A percentile compares a stretch with the other conserved stretches of the same genome.
Conservation (phyloP, 768 basidiomycete species). For the Auricularia sp. region DNA sequence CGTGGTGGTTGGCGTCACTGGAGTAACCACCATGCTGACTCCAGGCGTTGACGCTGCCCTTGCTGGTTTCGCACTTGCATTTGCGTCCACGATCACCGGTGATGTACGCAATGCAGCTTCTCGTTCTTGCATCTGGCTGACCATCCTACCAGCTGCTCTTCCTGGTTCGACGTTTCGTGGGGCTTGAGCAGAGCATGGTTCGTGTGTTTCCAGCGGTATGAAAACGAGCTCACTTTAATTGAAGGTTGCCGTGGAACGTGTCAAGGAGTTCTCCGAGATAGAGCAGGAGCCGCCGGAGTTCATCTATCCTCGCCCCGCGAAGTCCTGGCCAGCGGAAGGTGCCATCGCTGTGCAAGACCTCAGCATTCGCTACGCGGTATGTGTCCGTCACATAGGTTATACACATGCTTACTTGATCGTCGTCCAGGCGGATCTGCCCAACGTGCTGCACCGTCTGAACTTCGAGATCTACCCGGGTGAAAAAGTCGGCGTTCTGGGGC, state of each 20-base stretch:
- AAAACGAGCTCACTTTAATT: background rate
- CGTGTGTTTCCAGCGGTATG: slow-evolving; percentile 4
- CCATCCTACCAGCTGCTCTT: slow-evolving; percentile 38
- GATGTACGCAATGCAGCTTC: slow-evolving; percentile 36
- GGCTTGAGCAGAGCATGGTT: slow-evolving; percentile 89
- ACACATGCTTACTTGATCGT: slow-evolving; percentile 1
- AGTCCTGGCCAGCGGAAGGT: slow-evolving; percentile 69
- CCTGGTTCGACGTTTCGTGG: slow-evolving; percentile 73
- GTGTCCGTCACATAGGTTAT: slow-evolving; percentile 1
- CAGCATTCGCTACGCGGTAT: slow-evolving; percentile 19
- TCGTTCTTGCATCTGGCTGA: slow-evolving; percentile 1
- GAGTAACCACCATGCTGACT: slow-evolving; percentile 52
- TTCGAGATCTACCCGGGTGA: slow-evolving; percentile 67
- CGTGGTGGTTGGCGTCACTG: slow-evolving; percentile 63
- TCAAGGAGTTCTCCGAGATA: slow-evolving; percentile 85
- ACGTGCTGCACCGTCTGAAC: slow-evolving; percentile 71
- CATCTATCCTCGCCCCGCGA: slow-evolving; percentile 72
- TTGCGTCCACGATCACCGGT: slow-evolving; percentile 63
- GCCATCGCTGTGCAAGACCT: slow-evolving; percentile 18
- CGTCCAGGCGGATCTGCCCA: slow-evolving; percentile 68
- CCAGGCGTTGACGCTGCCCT: slow-evolving; percentile 68
- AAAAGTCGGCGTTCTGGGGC: slow-evolving; percentile 47
- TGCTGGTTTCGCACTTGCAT: slow-evolving; percentile 81
- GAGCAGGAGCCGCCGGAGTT: slow-evolving; percentile 72
- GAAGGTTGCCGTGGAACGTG: slow-evolving; percentile 75